Evolutionary conservation across 1,284 basidiomycete genomes (phyloP).

Genomic region (Irpex lacteus): DNA sequence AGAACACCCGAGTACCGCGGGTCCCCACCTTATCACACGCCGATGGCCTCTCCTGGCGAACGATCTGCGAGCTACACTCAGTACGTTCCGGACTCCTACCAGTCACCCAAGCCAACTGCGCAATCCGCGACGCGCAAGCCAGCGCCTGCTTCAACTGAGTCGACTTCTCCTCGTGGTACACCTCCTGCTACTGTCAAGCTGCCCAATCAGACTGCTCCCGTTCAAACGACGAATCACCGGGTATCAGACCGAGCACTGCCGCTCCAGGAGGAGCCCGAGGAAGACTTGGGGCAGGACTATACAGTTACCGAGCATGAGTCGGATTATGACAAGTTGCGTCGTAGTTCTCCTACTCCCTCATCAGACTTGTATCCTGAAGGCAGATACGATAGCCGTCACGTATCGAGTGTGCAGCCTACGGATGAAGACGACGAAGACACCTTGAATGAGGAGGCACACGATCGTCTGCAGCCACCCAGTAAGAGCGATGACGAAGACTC

Average conservation of each 20-base stretch:
- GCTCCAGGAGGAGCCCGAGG: slow-evolving; percentile 74
- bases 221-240: slow-evolving; percentile 50
- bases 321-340: slow-evolving; percentile 33
- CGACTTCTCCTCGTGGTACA: slow-evolving; percentile 35
- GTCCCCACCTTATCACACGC: slow-evolving; percentile 52
- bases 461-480: slow-evolving; percentile 26
- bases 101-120: slow-evolving; percentile 25
- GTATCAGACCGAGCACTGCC: slow-evolving; percentile 74
- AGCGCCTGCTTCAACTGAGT: slow-evolving; percentile 16
- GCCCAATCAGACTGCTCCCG: slow-evolving; percentile 54
- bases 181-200: slow-evolving; percentile 41
- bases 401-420: slow-evolving; percentile 8
- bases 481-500: slow-evolving; percentile 31
- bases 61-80: slow-evolving; percentile 46
- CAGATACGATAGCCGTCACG: slow-evolving; percentile 30
- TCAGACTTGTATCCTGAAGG: slow-evolving; percentile 54
- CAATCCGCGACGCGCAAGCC: slow-evolving; percentile 30
- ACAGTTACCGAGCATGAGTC: slow-evolving; percentile 25
- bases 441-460: slow-evolving; percentile 40
- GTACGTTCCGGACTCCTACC: slow-evolving; percentile 49
- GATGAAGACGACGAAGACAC: slow-evolving; percentile 48
- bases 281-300: slow-evolving; percentile 43
- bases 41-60: slow-evolving; percentile 51
- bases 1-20: slow-evolving; percentile 49
- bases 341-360: slow-evolving; percentile 50